Conservation (phyloP, 805 yeast species). For the Zygoascus biomembranicola region DNA sequence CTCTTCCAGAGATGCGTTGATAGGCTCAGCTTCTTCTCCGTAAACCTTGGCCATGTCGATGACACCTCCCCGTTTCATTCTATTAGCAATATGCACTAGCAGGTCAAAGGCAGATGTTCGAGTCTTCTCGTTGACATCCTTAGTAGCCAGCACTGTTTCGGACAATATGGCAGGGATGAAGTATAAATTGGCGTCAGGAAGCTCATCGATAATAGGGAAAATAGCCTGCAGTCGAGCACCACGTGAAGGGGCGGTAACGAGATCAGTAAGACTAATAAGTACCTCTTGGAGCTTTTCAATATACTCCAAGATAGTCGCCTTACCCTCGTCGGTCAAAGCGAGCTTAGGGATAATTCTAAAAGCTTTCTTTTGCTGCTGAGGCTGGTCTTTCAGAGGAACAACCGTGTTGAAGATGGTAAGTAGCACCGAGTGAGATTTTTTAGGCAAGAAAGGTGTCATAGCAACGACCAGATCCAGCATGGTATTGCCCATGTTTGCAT, state of each 20-base stretch:
- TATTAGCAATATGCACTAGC: conserved; percentile 70
- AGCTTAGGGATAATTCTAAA: conserved; percentile 61
- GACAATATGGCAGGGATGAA: conserved; percentile 79
- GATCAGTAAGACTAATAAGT: conserved; percentile 35
- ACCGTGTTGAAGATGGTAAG: conserved; percentile 71
- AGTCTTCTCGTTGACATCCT: conserved; percentile 87
- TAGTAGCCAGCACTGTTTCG: conserved; percentile 83
- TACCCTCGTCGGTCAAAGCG: conserved; percentile 61
- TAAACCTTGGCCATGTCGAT: conserved; percentile 57
- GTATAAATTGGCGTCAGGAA: conserved; percentile 58
- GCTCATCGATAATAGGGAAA: conserved; percentile 44
- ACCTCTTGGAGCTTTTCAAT: conserved; percentile 52
- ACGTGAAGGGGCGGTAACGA: conserved; percentile 65
- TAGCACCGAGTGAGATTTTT: conserved; percentile 58
- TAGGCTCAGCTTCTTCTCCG: conserved; percentile 45
- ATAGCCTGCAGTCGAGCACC: conserved; percentile 71
- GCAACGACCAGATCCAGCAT: conserved; percentile 87
- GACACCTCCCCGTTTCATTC: conserved; percentile 58
- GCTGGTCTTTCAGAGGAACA: conserved; percentile 43
- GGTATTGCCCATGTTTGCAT: conserved; percentile 36
- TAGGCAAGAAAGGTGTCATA: conserved; percentile 78
- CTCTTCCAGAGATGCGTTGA: conserved; percentile 65
- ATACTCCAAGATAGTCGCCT: conserved; percentile 42
- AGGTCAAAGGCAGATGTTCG: conserved; percentile 72
- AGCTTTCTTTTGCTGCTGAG: conserved; percentile 79